These are phyloP conservation scores for Orychophragmus violaceus DNA, from an alignment of 345 rosid genomes.

Conservation along the genomic window DNA sequence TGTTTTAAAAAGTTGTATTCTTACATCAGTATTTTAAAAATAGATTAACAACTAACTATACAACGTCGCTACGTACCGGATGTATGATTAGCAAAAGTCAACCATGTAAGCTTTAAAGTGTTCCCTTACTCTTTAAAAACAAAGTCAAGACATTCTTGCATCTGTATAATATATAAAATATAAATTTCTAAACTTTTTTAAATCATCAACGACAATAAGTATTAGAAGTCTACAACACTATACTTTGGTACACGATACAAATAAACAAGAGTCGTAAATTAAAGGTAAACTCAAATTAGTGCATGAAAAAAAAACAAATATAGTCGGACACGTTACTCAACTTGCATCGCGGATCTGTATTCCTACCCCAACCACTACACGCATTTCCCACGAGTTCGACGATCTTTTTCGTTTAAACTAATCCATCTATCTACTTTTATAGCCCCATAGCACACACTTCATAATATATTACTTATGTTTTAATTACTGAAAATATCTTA, in stretches of 20 bases:
- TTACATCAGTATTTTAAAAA: neutral
- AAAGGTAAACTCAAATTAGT: slow-evolving; percentile 2
- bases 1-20: neutral
- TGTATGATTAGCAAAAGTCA: slow-evolving; percentile 14
- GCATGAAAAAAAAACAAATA: neutral
- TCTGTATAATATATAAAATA: neutral
- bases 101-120: neutral
- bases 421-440: slow-evolving; percentile 9
- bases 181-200: neutral
- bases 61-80: slow-evolving; percentile 14
- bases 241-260: neutral
- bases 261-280: neutral
- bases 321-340: slow-evolving; percentile 16
- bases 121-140: neutral
- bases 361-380: slow-evolving; percentile 27
- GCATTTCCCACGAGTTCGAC: slow-evolving; percentile 33
- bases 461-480: too few relatives aligned
- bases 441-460: neutral
- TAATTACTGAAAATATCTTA: slow-evolving; percentile 9
- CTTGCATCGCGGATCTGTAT: slow-evolving; percentile 21
- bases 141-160: neutral
- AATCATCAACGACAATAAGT: neutral
- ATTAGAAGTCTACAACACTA: neutral
- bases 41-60: neutral
- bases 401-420: neutral